These are phyloP conservation scores for Suhomyces chickasaworum DNA, from an alignment of 1,139 yeast species.

Conservation along the genomic window DNA sequence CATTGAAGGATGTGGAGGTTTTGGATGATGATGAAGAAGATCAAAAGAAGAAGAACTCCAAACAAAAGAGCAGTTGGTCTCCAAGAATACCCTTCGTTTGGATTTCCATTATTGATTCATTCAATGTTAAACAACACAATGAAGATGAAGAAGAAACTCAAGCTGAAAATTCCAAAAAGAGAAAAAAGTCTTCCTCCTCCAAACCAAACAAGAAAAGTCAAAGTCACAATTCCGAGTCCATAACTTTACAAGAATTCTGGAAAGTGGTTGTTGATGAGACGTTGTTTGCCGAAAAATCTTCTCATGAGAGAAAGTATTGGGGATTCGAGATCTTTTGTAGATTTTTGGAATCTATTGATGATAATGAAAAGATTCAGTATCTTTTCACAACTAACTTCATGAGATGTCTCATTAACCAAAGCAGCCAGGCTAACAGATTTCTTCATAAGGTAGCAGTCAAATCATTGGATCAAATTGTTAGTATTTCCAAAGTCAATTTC, in stretches of 20 bases:
- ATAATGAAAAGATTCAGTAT: slow-evolving; percentile 34
- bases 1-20: slow-evolving; percentile 58
- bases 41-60: slow-evolving; percentile 18
- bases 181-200: slow-evolving; percentile 33
- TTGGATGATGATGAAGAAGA: slow-evolving; percentile 37
- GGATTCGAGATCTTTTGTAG: slow-evolving; percentile 75
- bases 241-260: slow-evolving; percentile 75
- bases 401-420: slow-evolving; percentile 77
- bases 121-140: slow-evolving; percentile 22
- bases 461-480: slow-evolving; percentile 47
- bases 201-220: slow-evolving; percentile 20
- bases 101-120: slow-evolving; percentile 58
- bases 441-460: slow-evolving; percentile 67
- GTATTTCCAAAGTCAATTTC: slow-evolving; percentile 38
- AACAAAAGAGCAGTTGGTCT: slow-evolving; percentile 68
- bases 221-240: slow-evolving; percentile 21
- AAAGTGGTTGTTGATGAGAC: slow-evolving; percentile 75
- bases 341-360: slow-evolving; percentile 38
- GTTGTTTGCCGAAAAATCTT: slow-evolving; percentile 72
- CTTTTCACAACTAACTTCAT: slow-evolving; percentile 72
- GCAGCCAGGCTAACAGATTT: slow-evolving; percentile 64
- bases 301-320: slow-evolving; percentile 84
- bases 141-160: slow-evolving; percentile 24
- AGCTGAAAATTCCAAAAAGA: slow-evolving; percentile 22
- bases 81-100: slow-evolving; percentile 85